Evolutionary conservation across 768 basidiomycete genomes (phyloP).

Genomic region (Rhizopogon vesiculosus): DNA sequence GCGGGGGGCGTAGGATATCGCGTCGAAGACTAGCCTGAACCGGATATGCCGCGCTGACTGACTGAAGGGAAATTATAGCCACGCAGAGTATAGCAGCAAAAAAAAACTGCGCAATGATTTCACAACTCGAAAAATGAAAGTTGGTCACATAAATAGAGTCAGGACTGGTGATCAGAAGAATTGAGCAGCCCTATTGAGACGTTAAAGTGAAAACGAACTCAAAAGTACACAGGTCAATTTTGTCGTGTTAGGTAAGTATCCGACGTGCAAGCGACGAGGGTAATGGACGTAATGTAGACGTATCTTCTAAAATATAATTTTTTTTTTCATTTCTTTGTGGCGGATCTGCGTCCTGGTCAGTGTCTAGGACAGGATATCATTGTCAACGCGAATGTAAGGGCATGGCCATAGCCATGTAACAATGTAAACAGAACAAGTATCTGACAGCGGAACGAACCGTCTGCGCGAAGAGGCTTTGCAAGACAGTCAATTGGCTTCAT

Average conservation of each 20-base stretch:
- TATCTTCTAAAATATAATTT: neutral
- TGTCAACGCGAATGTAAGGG: neutral
- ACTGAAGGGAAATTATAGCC: neutral
- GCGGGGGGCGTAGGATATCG: too few relatives aligned
- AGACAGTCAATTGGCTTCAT: conserved; percentile 57
- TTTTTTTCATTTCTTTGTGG: neutral
- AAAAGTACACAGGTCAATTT: neutral
- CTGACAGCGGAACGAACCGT: conserved; percentile 72
- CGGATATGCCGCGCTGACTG: neutral
- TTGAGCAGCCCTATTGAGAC: too few relatives aligned
- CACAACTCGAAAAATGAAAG: neutral
- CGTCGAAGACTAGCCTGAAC: neutral
- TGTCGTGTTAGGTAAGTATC: neutral
- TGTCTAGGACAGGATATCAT: neutral
- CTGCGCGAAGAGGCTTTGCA: conserved; percentile 20
- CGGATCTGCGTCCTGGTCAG: neutral
- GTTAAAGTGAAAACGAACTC: too few relatives aligned
- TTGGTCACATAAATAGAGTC: neutral
- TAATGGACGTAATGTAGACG: neutral
- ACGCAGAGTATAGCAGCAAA: neutral
- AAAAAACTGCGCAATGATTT: neutral
- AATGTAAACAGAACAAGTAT: conserved; percentile 17
- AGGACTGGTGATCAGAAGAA: neutral
- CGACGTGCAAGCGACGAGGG: neutral
- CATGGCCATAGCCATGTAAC: neutral